Evolutionary conservation across 192 early-diverging fungal genomes (phyloP).

Genomic region (Gigaspora rosea): DNA sequence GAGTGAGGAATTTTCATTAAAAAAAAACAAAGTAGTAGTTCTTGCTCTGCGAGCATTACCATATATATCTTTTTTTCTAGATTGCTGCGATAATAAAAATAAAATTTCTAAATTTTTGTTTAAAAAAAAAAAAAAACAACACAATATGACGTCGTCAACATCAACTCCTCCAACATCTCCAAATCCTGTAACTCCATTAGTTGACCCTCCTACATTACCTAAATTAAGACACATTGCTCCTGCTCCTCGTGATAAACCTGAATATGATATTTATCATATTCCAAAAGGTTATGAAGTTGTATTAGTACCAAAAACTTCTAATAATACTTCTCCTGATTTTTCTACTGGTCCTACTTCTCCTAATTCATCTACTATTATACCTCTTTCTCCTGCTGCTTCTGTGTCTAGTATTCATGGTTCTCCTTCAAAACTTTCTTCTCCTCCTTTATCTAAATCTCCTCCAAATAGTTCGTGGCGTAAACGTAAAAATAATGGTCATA

Average conservation of each 20-base stretch:
- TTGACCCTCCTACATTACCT: neutral
- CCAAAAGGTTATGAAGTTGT: conserved; percentile 30
- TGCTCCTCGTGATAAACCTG: conserved; percentile 18
- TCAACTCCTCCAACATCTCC: neutral
- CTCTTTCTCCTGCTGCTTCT: conserved; percentile 1
- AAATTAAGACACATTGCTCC: conserved; percentile 29
- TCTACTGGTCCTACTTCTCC: neutral
- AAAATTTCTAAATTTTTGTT: neutral
- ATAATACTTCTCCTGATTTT: neutral
- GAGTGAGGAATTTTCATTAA: neutral
- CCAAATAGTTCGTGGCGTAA: conserved; percentile 17
- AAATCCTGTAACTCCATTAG: neutral
- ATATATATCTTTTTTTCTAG: neutral
- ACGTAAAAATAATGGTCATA: conserved; percentile 27
- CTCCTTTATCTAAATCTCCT: neutral
- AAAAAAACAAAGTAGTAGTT: too few relatives aligned
- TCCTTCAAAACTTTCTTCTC: neutral
- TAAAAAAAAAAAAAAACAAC: neutral
- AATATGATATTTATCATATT: conserved; percentile 31
- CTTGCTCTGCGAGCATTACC: neutral
- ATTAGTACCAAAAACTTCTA: conserved; percentile 15
- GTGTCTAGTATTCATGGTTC: neutral
- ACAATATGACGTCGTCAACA: neutral
- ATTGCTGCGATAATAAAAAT: neutral
- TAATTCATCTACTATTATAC: neutral